Conservation (phyloP, 306 rosid species). For the Vigna trinervia region DNA sequence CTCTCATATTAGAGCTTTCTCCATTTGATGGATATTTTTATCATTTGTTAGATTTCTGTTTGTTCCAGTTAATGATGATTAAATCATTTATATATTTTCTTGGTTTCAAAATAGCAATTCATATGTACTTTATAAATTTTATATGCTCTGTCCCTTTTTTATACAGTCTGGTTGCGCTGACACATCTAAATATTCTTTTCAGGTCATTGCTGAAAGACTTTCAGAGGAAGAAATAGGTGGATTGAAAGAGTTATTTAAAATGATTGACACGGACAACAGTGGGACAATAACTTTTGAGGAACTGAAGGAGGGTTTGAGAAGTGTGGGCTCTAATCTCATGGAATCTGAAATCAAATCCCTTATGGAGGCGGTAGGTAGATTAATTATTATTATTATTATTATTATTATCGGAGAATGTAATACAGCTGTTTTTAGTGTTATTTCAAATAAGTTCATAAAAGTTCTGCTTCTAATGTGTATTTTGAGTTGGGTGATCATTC, state of each 20-base stretch:
- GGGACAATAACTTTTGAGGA: constrained; percentile 92
- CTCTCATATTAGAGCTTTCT: background rate
- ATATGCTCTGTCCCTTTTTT: constrained; percentile 26
- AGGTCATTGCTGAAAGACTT: constrained; percentile 91
- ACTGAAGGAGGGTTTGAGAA: constrained; percentile 76
- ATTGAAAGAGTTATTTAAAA: constrained; percentile 80
- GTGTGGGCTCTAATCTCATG: constrained; percentile 84
- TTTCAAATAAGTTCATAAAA: constrained; percentile 6
- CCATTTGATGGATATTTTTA: constrained; percentile 21
- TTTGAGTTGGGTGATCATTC: constrained; percentile 19
- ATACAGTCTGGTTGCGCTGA: background rate
- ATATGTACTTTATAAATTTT: background rate
- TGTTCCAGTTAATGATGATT: constrained; percentile 9
- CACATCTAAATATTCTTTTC: constrained; percentile 33
- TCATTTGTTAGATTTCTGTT: background rate
- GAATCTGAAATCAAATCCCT: constrained; percentile 87
- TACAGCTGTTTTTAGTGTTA: background rate
- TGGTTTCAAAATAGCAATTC: constrained; percentile 1
- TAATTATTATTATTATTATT: constrained; percentile 36
- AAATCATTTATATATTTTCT: background rate
- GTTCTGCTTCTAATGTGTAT: constrained; percentile 21
- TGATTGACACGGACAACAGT: constrained; percentile 85
- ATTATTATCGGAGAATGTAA: constrained; percentile 37
- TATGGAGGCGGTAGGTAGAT: constrained; percentile 82
- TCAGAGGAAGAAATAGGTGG: constrained; percentile 98